Evolutionary conservation across 257 asterid genomes (phyloP).

Genomic region (Datura wrightii): DNA sequence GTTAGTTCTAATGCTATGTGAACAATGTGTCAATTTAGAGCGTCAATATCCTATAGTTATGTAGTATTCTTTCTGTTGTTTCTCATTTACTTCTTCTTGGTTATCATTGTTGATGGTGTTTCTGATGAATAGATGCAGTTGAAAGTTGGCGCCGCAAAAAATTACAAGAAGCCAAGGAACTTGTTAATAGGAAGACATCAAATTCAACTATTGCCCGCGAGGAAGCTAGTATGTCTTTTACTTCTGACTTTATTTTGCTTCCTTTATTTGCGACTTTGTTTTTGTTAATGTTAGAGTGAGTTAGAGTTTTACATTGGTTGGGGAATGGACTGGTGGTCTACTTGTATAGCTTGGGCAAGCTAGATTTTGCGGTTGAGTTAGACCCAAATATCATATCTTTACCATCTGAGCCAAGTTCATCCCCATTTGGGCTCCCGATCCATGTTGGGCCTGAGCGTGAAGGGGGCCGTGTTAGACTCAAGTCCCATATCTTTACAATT

Average conservation of each 20-base stretch:
- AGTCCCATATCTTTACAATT: no score
- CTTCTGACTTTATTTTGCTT: slow-evolving; percentile 4
- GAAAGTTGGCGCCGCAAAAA: slow-evolving; percentile 74
- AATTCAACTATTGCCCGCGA: slow-evolving; percentile 63
- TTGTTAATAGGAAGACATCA: slow-evolving; percentile 49
- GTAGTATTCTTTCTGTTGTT: not conserved
- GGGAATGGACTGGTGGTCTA: not conserved
- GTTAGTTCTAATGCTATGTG: not conserved
- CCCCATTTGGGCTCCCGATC: no score
- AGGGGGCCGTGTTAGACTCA: not conserved
- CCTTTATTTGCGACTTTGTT: not conserved
- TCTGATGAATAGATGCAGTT: slow-evolving; percentile 59
- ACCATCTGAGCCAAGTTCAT: no score
- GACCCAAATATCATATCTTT: not conserved
- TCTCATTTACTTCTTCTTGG: slow-evolving; percentile 18
- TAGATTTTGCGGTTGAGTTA: not conserved
- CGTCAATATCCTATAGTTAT: not conserved
- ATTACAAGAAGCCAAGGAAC: slow-evolving; percentile 59
- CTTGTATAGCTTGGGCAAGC: not conserved
- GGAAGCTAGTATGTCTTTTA: slow-evolving; percentile 65
- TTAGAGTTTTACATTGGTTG: not conserved
- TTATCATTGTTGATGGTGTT: not conserved
- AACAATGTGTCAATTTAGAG: not conserved
- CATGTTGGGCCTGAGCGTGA: not conserved
- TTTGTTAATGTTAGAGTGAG: not conserved